These are phyloP conservation scores for Escovopsis sp. DNA, from an alignment of 2,329 filamentous ascomycete species.

Conservation along the genomic window DNA sequence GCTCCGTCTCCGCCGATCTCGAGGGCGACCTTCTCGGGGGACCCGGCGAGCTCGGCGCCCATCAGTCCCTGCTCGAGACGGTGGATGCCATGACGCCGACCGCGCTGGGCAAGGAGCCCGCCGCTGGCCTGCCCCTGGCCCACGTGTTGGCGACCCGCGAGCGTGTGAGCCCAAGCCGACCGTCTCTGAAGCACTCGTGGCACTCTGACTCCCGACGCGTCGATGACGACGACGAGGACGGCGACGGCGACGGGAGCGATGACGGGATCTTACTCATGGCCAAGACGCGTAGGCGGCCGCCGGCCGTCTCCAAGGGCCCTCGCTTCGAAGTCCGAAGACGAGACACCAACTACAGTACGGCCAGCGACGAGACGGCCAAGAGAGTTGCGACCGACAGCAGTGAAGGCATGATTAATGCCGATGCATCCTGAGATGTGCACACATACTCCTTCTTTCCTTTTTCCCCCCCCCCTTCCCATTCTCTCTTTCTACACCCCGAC, in stretches of 20 bases:
- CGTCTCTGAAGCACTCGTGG: slow-evolving; percentile 2
- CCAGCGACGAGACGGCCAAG: slow-evolving; percentile 52
- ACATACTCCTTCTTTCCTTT: too few relatives aligned
- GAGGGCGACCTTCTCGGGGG: slow-evolving; percentile 44
- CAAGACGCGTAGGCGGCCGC: slow-evolving; percentile 32
- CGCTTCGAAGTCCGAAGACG: slow-evolving; percentile 31
- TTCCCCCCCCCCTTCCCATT: too few relatives aligned
- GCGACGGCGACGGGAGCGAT: slow-evolving; percentile 32
- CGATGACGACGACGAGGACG: slow-evolving; percentile 24
- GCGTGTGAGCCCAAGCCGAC: slow-evolving; percentile 7
- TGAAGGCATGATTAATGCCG: slow-evolving; percentile 7
- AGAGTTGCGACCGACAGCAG: slow-evolving; percentile 27
- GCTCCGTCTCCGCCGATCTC: slow-evolving; percentile 47
- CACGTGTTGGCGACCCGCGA: slow-evolving; percentile 15
- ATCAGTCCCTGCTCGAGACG: slow-evolving; percentile 32
- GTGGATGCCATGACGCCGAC: slow-evolving; percentile 41
- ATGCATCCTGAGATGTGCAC: background rate
- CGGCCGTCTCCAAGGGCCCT: slow-evolving; percentile 8
- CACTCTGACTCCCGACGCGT: slow-evolving; percentile 10
- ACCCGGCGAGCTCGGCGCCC: slow-evolving; percentile 29
- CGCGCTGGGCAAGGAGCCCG: slow-evolving; percentile 31
- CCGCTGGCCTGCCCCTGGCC: slow-evolving; percentile 32
- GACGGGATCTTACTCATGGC: slow-evolving; percentile 41
- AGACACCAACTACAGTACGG: slow-evolving; percentile 45
- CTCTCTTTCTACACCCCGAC: too few relatives aligned